phyloP scores from a whole-genome alignment of 2,329 filamentous ascomycete genomes.

The Chalaropsis ovoidea region DNA sequence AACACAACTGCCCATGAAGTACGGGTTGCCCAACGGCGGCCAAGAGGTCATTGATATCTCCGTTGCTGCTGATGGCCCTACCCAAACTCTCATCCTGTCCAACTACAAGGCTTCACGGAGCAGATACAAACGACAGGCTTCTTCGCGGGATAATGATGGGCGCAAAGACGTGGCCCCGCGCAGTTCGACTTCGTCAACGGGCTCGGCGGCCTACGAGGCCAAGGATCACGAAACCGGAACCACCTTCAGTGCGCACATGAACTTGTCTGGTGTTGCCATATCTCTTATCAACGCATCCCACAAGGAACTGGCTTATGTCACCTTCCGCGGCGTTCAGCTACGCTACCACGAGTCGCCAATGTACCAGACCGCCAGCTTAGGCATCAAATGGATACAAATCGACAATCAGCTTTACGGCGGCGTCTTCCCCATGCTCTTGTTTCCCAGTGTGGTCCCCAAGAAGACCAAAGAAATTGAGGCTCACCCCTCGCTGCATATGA shows the following conservation, averaged over 20 bases:
- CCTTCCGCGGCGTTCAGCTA: constrained; percentile 79
- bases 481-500: constrained; percentile 85
- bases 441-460: constrained; percentile 95
- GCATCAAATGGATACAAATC: constrained; percentile 97
- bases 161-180: constrained; percentile 15
- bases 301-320: constrained; percentile 86
- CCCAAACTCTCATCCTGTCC: constrained; percentile 84
- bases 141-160: constrained; percentile 18
- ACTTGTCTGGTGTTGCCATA: constrained; percentile 80
- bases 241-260: constrained; percentile 80
- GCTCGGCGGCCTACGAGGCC: constrained; percentile 53
- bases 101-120: constrained; percentile 92
- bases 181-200: constrained; percentile 11
- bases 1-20: constrained; percentile 88
- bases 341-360: constrained; percentile 88
- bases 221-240: constrained; percentile 82
- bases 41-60: constrained; percentile 94
- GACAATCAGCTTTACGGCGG: constrained; percentile 98
- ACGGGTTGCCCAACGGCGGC: constrained; percentile 55
- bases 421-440: constrained; percentile 93
- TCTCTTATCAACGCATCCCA: constrained; percentile 88
- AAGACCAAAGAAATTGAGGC: constrained; percentile 92
- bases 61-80: constrained; percentile 88
- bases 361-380: constrained; percentile 82
- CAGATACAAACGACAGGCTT: constrained; percentile 49